Conservation (phyloP, 148 eudicot genomes). For the Cornus florida region DNA sequence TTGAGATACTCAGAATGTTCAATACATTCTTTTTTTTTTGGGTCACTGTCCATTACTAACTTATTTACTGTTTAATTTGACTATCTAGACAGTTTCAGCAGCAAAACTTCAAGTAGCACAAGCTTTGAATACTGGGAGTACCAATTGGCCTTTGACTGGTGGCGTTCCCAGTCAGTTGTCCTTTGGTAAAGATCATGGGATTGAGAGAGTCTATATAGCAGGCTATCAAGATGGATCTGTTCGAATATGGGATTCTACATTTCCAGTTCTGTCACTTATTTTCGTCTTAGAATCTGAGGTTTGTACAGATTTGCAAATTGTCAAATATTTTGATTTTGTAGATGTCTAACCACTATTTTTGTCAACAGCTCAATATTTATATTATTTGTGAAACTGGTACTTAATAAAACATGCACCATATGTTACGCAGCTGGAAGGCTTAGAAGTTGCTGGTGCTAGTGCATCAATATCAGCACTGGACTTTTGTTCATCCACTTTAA, state of each 20-base stretch:
- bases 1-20: not conserved
- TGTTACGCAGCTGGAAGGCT: conserved; percentile 54
- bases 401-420: conserved; percentile 6
- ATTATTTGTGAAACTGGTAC: conserved; percentile 1
- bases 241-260: conserved; percentile 83
- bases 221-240: conserved; percentile 94
- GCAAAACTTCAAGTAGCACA: conserved; percentile 32
- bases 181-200: conserved; percentile 37
- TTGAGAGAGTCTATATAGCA: conserved; percentile 74
- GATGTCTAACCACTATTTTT: not conserved
- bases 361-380: not conserved
- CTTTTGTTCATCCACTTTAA: conserved; percentile 50
- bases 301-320: conserved; percentile 17
- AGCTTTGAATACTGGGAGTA: conserved; percentile 24
- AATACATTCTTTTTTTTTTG: not conserved
- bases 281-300: conserved; percentile 62
- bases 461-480: conserved; percentile 83
- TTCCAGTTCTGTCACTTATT: conserved; percentile 65
- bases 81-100: conserved; percentile 49
- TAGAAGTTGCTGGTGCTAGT: conserved; percentile 50
- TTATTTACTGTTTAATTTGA: conserved; percentile 9
- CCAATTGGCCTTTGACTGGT: conserved; percentile 83
- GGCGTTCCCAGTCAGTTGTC: conserved; percentile 70
- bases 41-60: not conserved
- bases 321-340: not conserved